Evolutionary conservation across 495 filamentous ascomycete species (phyloP).

Genomic region (Annulohypoxylon stygium): DNA sequence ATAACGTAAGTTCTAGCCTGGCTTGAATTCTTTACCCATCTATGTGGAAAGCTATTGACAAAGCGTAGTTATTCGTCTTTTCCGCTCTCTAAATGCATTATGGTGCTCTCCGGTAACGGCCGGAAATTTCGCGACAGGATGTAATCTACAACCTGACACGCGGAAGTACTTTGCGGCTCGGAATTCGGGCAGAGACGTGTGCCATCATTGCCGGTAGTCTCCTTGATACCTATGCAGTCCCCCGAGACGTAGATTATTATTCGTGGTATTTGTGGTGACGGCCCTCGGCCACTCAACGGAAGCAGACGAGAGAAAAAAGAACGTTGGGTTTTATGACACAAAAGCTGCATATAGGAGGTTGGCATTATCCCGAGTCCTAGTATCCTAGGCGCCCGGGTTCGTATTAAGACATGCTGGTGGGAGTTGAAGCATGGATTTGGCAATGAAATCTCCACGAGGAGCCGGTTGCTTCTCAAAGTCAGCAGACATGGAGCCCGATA

Average conservation of each 20-base stretch:
- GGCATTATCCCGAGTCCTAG: slow-evolving; percentile 33
- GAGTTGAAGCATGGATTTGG: slow-evolving; percentile 37
- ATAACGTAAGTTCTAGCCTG: slow-evolving; percentile 81
- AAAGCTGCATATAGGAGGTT: slow-evolving; percentile 40
- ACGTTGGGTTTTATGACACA: slow-evolving; percentile 45
- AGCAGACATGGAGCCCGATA: slow-evolving; percentile 34
- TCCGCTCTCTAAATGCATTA: slow-evolving; percentile 80
- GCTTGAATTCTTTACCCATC: neutral
- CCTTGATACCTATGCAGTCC: slow-evolving; percentile 37
- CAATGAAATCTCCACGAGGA: slow-evolving; percentile 35
- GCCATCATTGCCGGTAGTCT: slow-evolving; percentile 38
- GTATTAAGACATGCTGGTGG: slow-evolving; percentile 32
- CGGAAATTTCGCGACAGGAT: slow-evolving; percentile 35
- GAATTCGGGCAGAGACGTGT: slow-evolving; percentile 34
- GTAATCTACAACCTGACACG: slow-evolving; percentile 17
- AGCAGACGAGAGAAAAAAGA: slow-evolving; percentile 36
- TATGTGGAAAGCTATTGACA: slow-evolving; percentile 32
- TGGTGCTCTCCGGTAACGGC: slow-evolving; percentile 28
- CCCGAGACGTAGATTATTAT: slow-evolving; percentile 35
- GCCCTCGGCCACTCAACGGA: slow-evolving; percentile 33
- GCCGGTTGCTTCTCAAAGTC: slow-evolving; percentile 29
- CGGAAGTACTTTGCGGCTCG: slow-evolving; percentile 25
- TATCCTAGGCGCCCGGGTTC: slow-evolving; percentile 19
- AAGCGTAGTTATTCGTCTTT: slow-evolving; percentile 91
- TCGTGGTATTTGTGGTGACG: slow-evolving; percentile 37